phyloP scores from a whole-genome alignment of 2,329 filamentous ascomycete species.

The Nectriaceae sp. region DNA sequence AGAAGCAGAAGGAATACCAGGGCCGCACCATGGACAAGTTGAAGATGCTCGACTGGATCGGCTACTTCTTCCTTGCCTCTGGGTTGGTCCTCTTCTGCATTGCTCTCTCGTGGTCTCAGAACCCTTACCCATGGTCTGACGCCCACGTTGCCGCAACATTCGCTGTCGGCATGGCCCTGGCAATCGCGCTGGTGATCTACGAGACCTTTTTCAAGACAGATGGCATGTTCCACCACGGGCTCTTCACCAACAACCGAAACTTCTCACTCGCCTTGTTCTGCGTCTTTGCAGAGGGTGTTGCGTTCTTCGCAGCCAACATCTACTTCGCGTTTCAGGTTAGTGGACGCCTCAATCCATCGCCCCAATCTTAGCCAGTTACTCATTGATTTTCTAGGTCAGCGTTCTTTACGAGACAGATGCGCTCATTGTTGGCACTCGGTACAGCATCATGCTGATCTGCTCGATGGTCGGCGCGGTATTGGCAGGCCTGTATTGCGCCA shows the following conservation, averaged over 20 bases:
- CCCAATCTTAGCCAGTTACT: background rate
- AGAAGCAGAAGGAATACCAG: slow-evolving; percentile 26
- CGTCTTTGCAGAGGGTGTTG: slow-evolving; percentile 38
- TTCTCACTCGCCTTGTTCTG: slow-evolving; percentile 36
- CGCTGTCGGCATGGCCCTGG: slow-evolving; percentile 32
- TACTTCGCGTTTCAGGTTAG: slow-evolving; percentile 32
- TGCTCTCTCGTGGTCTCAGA: slow-evolving; percentile 40
- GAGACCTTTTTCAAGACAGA: slow-evolving; percentile 35
- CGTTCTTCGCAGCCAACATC: slow-evolving; percentile 41
- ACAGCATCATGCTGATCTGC: slow-evolving; percentile 34
- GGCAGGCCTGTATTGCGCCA: slow-evolving; percentile 33
- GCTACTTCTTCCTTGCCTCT: slow-evolving; percentile 35
- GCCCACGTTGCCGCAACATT: slow-evolving; percentile 39
- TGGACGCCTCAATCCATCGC: background rate
- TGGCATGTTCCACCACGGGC: slow-evolving; percentile 41
- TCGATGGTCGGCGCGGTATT: slow-evolving; percentile 29
- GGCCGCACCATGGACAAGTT: slow-evolving; percentile 34
- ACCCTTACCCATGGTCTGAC: slow-evolving; percentile 41
- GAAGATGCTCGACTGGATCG: slow-evolving; percentile 40
- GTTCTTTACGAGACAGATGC: slow-evolving; percentile 38
- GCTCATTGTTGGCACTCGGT: slow-evolving; percentile 35
- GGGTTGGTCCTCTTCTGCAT: slow-evolving; percentile 42
- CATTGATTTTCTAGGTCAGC: slow-evolving; percentile 20
- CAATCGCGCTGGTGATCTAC: slow-evolving; percentile 32
- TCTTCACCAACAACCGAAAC: slow-evolving; percentile 37